Percentiles rank a stretch among this genome's conserved stretches.
Evolutionary conservation across 306 rosid genomes (phyloP).

Genomic region (Glycine soja): DNA sequence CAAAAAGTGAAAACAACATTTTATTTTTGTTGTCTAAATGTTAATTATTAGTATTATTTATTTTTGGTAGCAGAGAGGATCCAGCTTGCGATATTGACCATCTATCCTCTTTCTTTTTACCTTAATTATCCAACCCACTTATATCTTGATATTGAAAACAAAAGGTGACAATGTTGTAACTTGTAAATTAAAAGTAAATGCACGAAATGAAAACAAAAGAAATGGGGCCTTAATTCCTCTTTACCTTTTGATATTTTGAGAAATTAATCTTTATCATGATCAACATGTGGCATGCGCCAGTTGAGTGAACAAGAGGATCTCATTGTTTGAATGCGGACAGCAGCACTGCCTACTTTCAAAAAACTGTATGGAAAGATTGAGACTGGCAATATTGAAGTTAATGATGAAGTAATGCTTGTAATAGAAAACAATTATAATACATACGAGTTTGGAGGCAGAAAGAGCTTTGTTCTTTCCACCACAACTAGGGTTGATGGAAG

Average conservation of each 20-base stretch:
- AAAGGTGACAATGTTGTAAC: too few species aligned
- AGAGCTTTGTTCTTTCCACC: constrained; percentile 83
- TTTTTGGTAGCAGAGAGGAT: too few species aligned
- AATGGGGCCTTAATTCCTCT: too few species aligned
- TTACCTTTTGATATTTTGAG: not conserved
- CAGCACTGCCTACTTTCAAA: constrained; percentile 84
- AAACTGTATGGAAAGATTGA: constrained; percentile 86
- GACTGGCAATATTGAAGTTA: constrained; percentile 68
- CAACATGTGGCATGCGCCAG: constrained; percentile 58
- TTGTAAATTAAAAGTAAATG: too few species aligned
- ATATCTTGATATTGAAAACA: too few species aligned
- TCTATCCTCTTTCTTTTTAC: too few species aligned
- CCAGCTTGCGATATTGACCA: too few species aligned
- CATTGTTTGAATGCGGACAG: constrained; percentile 94
- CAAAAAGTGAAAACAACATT: too few species aligned
- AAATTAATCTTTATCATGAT: constrained; percentile 35
- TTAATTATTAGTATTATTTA: too few species aligned
- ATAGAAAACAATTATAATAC: constrained; percentile 89
- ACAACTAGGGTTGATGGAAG: constrained; percentile 94
- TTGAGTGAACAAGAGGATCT: constrained; percentile 88
- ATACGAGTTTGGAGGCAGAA: constrained; percentile 73
- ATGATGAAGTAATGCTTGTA: constrained; percentile 55
- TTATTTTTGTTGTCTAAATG: too few species aligned
- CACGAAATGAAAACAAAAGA: too few species aligned
- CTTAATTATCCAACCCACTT: too few species aligned